Conservation (phyloP, 495 filamentous ascomycete species). For the Xylaria longipes region DNA sequence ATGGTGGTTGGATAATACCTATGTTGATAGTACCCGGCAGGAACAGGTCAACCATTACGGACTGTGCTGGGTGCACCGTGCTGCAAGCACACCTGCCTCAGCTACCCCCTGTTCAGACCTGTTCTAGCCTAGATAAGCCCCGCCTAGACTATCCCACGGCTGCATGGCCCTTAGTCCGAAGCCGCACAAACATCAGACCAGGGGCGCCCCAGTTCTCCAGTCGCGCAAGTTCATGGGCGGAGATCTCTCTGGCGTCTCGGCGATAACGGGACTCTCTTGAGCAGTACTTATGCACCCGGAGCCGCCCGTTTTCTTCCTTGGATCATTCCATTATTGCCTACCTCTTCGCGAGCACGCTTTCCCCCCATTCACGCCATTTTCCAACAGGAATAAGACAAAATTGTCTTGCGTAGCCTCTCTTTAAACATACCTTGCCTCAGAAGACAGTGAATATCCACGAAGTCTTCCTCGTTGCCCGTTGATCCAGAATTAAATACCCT, state of each 20-base stretch:
- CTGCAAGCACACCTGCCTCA: conserved; percentile 6
- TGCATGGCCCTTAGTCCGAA: conserved; percentile 27
- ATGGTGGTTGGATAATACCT: background rate
- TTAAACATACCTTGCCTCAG: background rate
- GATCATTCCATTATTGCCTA: conserved; percentile 1
- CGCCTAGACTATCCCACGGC: background rate
- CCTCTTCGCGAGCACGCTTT: background rate
- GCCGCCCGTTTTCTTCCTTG: conserved; percentile 10
- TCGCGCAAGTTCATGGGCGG: background rate
- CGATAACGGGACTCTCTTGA: conserved; percentile 17
- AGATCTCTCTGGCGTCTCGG: conserved; percentile 17
- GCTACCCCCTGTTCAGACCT: no score
- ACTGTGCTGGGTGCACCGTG: conserved; percentile 24
- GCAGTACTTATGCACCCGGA: conserved; percentile 24
- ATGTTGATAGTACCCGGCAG: conserved; percentile 6
- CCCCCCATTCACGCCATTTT: background rate
- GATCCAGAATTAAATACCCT: background rate
- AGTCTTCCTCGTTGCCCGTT: background rate
- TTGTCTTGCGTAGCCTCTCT: background rate
- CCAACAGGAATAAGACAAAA: background rate
- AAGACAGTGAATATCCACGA: background rate
- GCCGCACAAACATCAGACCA: conserved; percentile 24
- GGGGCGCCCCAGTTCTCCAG: conserved; percentile 8
- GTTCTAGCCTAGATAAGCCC: conserved; percentile 11
- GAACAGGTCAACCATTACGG: background rate